Base-by-base conservation (phyloP, 1,284 basidiomycete genomes). In the Anthracocystis walkeri region DNA sequence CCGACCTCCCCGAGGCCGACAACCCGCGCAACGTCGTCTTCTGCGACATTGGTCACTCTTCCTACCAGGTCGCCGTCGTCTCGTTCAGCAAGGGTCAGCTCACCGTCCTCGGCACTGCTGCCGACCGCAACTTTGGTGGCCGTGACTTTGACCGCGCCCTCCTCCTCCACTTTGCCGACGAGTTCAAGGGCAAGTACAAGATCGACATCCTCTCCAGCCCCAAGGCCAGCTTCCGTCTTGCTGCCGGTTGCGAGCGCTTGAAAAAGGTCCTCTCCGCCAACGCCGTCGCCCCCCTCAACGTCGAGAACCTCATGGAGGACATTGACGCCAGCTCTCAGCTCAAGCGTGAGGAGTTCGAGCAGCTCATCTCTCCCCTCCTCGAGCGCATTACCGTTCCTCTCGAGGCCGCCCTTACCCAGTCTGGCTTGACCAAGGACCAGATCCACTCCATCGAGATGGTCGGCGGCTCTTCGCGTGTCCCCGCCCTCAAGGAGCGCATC, bases 191-290 rank as follows among this genome's bases (percentile, higher is more conserved):
- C 53, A 84, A 84, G 75, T 84, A 84, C 81, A 84, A 84, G 75
- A 79, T 84, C 68, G 83, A 84, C 46, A 81, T 84, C 38, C 69
- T 82, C 52, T 83, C 81, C 67, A 84, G 74, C 71, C 79, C 79
- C 56, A 84, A 84, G 76, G 81, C 83, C 61, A 78, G 78, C 71
- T 84, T 84, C 83, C 82, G 83, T 61, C 75, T 84, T 38, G 70
- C 75, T 20, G 77, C 83, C 51, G 83, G 82, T 45, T 84, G 83
- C 67, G 83, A 84, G 75, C 79, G 82, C 42, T 70, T 84, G 61
- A 84, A 84, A 65, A 84, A 84, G 79, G 83, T 84, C n/a, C 80
- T 84, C 11, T 84, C 83, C 21, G 83, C 83, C 68, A 84, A 84
- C 79, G 68, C 80, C 7, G 55, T 84, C 42, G 83, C 83, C 40